Conservation (phyloP, 345 rosid species). For the Firmiana major region DNA sequence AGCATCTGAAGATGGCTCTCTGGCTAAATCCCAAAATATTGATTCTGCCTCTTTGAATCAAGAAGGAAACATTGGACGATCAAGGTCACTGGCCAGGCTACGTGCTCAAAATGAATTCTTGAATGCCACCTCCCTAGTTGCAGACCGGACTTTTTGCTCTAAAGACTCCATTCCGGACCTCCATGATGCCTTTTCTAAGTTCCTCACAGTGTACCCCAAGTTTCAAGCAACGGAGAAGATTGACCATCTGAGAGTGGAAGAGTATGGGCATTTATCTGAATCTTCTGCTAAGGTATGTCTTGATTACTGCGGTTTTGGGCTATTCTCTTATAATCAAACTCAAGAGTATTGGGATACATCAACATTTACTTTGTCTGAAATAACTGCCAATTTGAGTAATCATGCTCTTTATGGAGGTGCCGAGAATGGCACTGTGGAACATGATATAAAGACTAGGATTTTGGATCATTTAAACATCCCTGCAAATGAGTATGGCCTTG, state of each 20-base stretch:
- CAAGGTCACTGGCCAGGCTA: slow-evolving; percentile 82
- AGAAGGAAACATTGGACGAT: slow-evolving; percentile 55
- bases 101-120: slow-evolving; percentile 78
- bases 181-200: slow-evolving; percentile 62
- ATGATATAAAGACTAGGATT: slow-evolving; percentile 75
- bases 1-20: slow-evolving; percentile 84
- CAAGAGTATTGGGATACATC: slow-evolving; percentile 69
- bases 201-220: slow-evolving; percentile 78
- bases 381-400: slow-evolving; percentile 83
- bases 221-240: slow-evolving; percentile 61
- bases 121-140: slow-evolving; percentile 70
- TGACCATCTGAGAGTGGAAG: slow-evolving; percentile 63
- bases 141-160: slow-evolving; percentile 44
- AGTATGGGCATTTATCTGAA: slow-evolving; percentile 61
- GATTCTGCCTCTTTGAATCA: slow-evolving; percentile 43
- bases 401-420: slow-evolving; percentile 82
- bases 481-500: slow-evolving; percentile 80
- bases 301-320: slow-evolving; percentile 90
- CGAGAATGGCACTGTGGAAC: slow-evolving; percentile 70
- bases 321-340: slow-evolving; percentile 70
- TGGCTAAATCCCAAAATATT: slow-evolving; percentile 62
- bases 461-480: slow-evolving; percentile 87
- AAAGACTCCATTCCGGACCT: slow-evolving; percentile 59
- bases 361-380: slow-evolving; percentile 72
- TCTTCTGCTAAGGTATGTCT: slow-evolving; percentile 75